Evolutionary conservation across 345 rosid species (phyloP).

Genomic region (Moringa oleifera): DNA sequence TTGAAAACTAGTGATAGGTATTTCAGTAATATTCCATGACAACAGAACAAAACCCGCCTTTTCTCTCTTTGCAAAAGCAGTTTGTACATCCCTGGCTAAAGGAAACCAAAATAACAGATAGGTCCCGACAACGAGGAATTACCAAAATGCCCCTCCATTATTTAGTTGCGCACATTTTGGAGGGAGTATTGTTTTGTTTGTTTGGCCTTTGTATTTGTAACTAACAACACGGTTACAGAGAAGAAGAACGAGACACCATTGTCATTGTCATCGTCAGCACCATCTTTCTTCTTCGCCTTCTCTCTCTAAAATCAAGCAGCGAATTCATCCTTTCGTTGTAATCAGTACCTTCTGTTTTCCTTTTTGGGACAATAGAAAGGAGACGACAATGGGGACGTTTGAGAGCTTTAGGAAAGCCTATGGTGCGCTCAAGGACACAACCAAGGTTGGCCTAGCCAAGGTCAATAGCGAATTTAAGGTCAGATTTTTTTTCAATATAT

Average conservation of each 20-base stretch:
- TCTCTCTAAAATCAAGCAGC: constrained; percentile 2
- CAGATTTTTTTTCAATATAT: neutral
- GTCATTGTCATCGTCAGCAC: constrained; percentile 11
- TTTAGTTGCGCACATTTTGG: neutral
- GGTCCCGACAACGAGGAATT: neutral
- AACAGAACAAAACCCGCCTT: neutral
- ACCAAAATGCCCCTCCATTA: neutral
- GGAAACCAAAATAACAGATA: too few relatives aligned
- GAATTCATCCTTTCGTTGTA: neutral
- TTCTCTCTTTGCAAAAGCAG: neutral
- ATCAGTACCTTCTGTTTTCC: neutral
- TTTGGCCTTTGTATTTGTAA: neutral
- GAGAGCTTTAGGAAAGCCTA: constrained; percentile 85
- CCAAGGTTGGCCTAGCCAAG: constrained; percentile 97
- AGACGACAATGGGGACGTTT: constrained; percentile 57
- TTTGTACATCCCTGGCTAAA: too few relatives aligned
- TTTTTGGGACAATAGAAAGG: neutral
- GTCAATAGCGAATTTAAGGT: constrained; percentile 99
- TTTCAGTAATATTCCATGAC: neutral
- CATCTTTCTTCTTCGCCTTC: constrained; percentile 10
- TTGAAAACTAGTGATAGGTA: neutral
- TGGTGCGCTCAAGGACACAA: constrained; percentile 94
- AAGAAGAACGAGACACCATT: constrained; percentile 8
- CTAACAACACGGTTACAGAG: neutral
- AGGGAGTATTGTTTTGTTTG: constrained; percentile 1